Base-by-base conservation (phyloP, 805 yeast species). In the Candida sithepensis region DNA sequence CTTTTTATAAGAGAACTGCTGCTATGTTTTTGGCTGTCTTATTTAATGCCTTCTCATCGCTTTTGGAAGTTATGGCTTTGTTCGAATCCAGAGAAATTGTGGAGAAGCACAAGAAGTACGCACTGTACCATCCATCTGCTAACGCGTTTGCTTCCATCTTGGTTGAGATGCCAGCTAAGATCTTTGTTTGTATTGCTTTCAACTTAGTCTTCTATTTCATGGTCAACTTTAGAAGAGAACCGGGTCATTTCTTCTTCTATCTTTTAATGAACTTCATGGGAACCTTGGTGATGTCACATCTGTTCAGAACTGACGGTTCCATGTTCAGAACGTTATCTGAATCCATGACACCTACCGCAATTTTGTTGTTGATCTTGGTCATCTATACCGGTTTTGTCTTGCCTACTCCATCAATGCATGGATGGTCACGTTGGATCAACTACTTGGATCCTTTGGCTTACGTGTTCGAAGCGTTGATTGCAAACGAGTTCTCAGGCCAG, bases 101-200 rank as follows among this genome's bases (percentile, higher is more conserved):
- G 48, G 81, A 78, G 55, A 83, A 82, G 60, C 89, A 83, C 58
- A 77, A 77, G 57, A 74, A 82, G 23, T 82, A 79, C 55, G 78
- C 84, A 14, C 68, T 83, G 67, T 81, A 78, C 61, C 77, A 82
- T 50, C 81, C 82, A 16, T 75, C 87, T 20, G 85, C 85, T 22
- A 87, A 82, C 63, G 77, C 84, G 9, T 52, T 83, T 39, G 79
- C 84, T 9, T 73, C 73, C 49, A 75, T 78, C 53, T 59, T 82
- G 32, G 73, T 82, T 39, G 82, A 79, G 57, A 61, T 81, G 43
- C 88, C 87, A 2, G 69, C 76, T 39, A 79, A 81, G 56, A 65
- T 78, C 38, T 55, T 77, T 64, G 76, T 80, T 16, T 70, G 75
- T 44, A 44, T 78, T 33, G 60, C 75, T 42, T 69, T 81, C 52